These are phyloP conservation scores for Microcera coccophila DNA, from an alignment of 2,329 filamentous ascomycete genomes.

Conservation along the genomic window DNA sequence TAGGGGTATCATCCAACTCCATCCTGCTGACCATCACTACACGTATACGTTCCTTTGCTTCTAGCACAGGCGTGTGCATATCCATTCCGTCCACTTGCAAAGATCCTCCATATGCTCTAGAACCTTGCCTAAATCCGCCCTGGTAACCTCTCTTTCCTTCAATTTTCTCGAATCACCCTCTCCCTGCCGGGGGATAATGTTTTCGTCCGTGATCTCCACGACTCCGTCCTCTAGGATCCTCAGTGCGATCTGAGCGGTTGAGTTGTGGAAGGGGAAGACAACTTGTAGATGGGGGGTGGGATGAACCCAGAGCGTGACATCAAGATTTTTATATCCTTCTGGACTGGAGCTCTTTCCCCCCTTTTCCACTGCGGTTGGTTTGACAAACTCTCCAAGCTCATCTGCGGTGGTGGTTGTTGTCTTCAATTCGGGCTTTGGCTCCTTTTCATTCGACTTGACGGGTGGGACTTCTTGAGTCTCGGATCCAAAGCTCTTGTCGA, in stretches of 20 bases:
- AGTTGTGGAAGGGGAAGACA: slow-evolving; percentile 49
- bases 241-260: slow-evolving; percentile 52
- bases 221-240: slow-evolving; percentile 58
- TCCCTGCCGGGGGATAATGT: slow-evolving; percentile 33
- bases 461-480: slow-evolving; percentile 24
- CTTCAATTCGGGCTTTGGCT: slow-evolving; percentile 1
- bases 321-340: slow-evolving; percentile 35
- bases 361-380: slow-evolving; percentile 1
- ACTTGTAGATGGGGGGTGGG: slow-evolving; percentile 48
- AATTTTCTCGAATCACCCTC: slow-evolving; percentile 22
- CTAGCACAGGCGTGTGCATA: slow-evolving; percentile 38
- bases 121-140: slow-evolving; percentile 42
- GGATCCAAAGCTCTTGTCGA: slow-evolving; percentile 57
- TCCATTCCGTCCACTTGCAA: slow-evolving; percentile 52
- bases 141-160: slow-evolving; percentile 36
- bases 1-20: slow-evolving; percentile 25
- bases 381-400: slow-evolving; percentile 33
- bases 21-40: slow-evolving; percentile 1
- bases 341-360: background rate
- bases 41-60: background rate
- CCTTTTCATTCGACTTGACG: slow-evolving; percentile 5
- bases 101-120: slow-evolving; percentile 51
- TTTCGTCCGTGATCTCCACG: slow-evolving; percentile 56
- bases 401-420: slow-evolving; percentile 28
- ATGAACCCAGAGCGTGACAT: slow-evolving; percentile 52